Conservation (phyloP, 164 flowering plant species). For the Liriodendron chinense region DNA sequence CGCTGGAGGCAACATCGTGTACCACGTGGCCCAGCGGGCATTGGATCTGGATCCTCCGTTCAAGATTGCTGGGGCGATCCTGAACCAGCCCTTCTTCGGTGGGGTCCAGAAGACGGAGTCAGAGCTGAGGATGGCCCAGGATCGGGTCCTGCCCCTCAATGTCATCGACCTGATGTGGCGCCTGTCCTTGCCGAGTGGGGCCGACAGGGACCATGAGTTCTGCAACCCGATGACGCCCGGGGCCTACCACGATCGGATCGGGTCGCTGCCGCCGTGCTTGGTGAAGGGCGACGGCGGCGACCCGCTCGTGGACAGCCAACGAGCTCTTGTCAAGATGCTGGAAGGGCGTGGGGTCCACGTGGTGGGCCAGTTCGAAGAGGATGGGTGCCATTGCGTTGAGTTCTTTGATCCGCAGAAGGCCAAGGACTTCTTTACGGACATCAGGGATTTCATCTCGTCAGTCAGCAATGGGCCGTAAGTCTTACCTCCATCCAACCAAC, state of each 20-base stretch:
- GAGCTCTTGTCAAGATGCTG: slow-evolving; percentile 32
- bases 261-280: slow-evolving; percentile 38
- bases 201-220: slow-evolving; percentile 19
- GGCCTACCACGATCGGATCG: slow-evolving; percentile 16
- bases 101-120: slow-evolving; percentile 6
- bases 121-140: slow-evolving; percentile 3
- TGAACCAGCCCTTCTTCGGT: slow-evolving; percentile 8
- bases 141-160: slow-evolving; percentile 5
- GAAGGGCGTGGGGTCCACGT: slow-evolving; percentile 32
- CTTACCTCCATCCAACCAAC: no score
- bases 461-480: no score
- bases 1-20: slow-evolving; percentile 9
- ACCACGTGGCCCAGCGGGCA: slow-evolving; percentile 1
- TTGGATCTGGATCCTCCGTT: not conserved
- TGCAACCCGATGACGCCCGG: slow-evolving; percentile 8
- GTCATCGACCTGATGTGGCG: slow-evolving; percentile 11
- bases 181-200: slow-evolving; percentile 7
- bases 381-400: slow-evolving; percentile 34
- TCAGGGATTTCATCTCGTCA: slow-evolving; percentile 26
- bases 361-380: slow-evolving; percentile 29
- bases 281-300: slow-evolving; percentile 21
- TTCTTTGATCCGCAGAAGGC: slow-evolving; percentile 21
- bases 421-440: slow-evolving; percentile 8
- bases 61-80: slow-evolving; percentile 12
- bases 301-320: slow-evolving; percentile 35